Percentiles rank a stretch among this genome's conserved stretches.
Conservation (phyloP, 306 rosid genomes). For the Urtica urens region DNA sequence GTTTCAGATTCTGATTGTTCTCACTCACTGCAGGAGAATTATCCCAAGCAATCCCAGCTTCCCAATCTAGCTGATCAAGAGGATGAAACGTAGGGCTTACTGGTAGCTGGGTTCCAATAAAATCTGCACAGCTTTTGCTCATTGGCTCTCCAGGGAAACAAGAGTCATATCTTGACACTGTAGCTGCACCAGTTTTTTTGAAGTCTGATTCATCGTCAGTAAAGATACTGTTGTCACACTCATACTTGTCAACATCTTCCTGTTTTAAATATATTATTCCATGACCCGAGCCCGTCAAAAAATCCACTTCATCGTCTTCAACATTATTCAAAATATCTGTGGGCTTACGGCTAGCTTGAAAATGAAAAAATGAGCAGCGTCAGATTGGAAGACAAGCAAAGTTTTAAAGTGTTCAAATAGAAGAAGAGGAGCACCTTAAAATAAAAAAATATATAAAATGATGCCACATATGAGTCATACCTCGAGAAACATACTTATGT, state of each 20-base stretch:
- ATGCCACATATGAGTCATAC: constrained; percentile 30
- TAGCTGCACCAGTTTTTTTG: constrained; percentile 36
- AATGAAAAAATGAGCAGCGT: constrained; percentile 8
- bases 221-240: constrained; percentile 30
- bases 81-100: constrained; percentile 42
- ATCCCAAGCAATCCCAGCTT: constrained; percentile 75
- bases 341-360: constrained; percentile 57
- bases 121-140: constrained; percentile 39
- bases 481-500: constrained; percentile 51
- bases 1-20: constrained; percentile 46
- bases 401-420: too few relatives aligned
- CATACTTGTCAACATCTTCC: constrained; percentile 15
- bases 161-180: constrained; percentile 30
- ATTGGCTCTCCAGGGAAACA: constrained; percentile 54
- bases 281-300: constrained; percentile 44
- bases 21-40: constrained; percentile 53
- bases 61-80: constrained; percentile 92
- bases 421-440: neutral
- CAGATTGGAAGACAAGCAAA: constrained; percentile 11
- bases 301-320: constrained; percentile 94
- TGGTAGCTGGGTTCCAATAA: constrained; percentile 27
- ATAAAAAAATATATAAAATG: neutral
- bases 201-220: constrained; percentile 37
- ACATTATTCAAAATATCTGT: constrained; percentile 44
- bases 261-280: constrained; percentile 33